Evolutionary conservation across 1,284 basidiomycete genomes (phyloP).

Genomic region (Sporisorium exsertum): DNA sequence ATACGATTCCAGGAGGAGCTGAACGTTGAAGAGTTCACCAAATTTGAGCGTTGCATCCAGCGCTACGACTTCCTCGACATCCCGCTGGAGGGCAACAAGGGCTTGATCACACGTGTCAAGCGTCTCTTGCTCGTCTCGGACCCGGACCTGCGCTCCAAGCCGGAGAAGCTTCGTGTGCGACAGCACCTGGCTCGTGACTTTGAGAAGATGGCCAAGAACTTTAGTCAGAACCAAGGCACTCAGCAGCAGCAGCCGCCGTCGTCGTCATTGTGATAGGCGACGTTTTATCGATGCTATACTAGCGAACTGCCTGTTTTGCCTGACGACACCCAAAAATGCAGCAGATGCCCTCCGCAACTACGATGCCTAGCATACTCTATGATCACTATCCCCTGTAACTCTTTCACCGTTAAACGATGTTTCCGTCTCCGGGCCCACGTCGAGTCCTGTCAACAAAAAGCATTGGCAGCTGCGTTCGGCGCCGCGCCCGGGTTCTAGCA

Average conservation of each 20-base stretch:
- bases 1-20: constrained; percentile 56
- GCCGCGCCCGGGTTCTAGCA: too few species aligned
- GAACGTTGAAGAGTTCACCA: constrained; percentile 46
- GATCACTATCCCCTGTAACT: neutral
- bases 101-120: constrained; percentile 62
- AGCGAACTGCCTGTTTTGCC: neutral
- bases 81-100: constrained; percentile 57
- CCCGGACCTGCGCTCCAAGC: constrained; percentile 49
- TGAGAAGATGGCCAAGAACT: constrained; percentile 56
- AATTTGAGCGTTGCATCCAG: constrained; percentile 61
- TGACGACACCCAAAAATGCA: neutral
- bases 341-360: neutral
- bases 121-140: constrained; percentile 57
- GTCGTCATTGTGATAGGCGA: neutral
- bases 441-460: neutral
- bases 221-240: constrained; percentile 22
- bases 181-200: constrained; percentile 62
- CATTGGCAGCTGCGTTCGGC: neutral
- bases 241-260: constrained; percentile 10
- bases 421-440: neutral
- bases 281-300: neutral
- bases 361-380: neutral
- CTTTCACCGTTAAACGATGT: too few species aligned
- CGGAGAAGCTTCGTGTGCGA: constrained; percentile 46
- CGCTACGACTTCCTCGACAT: constrained; percentile 64